Evolutionary conservation across 805 yeast species (phyloP).

Genomic region (Sugiyamaella lignohabitans): DNA sequence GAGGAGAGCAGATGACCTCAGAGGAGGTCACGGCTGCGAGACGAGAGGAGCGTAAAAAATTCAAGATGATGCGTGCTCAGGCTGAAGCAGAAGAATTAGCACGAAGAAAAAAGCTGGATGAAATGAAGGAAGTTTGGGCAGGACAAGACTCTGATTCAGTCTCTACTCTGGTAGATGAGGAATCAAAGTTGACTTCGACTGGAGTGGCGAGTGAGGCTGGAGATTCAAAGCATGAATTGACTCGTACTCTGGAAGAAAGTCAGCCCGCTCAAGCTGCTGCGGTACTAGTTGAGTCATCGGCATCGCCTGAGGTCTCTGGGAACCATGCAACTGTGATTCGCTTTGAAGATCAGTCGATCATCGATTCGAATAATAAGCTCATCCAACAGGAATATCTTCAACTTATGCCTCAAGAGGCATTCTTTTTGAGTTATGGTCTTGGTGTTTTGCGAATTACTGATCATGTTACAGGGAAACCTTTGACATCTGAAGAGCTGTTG

Average conservation of each 20-base stretch:
- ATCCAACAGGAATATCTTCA: constrained; percentile 44
- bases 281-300: neutral
- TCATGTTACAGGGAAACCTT: constrained; percentile 16
- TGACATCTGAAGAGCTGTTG: constrained; percentile 28
- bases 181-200: neutral
- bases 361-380: constrained; percentile 26
- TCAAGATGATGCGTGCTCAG: constrained; percentile 61
- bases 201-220: neutral
- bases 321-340: constrained; percentile 18
- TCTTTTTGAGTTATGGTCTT: constrained; percentile 59
- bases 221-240: too few species aligned
- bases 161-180: neutral
- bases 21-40: constrained; percentile 77
- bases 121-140: constrained; percentile 24
- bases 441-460: constrained; percentile 39
- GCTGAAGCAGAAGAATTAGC: constrained; percentile 47
- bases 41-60: constrained; percentile 61
- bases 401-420: constrained; percentile 66
- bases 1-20: constrained; percentile 34
- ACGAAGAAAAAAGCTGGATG: constrained; percentile 34
- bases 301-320: neutral
- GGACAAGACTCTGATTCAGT: neutral
- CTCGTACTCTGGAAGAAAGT: neutral
- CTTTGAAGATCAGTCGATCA: constrained; percentile 34
- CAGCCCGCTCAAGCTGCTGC: neutral